These are phyloP conservation scores for Fistulinella prunicolor DNA, from an alignment of 768 basidiomycete species.

Conservation along the genomic window DNA sequence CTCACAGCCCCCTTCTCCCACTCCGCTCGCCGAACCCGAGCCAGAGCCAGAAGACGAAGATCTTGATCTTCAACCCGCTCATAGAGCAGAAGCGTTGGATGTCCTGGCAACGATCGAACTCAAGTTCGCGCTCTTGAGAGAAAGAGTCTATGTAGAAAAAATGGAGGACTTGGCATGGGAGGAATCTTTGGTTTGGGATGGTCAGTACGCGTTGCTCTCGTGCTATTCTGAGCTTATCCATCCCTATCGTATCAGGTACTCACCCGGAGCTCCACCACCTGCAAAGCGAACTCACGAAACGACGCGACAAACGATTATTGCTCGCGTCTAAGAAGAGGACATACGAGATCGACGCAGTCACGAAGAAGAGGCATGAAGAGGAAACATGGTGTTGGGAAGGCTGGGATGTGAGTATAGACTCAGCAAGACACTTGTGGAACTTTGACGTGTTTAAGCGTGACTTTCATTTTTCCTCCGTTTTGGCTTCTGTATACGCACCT, in stretches of 20 bases:
- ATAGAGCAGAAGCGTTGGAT: slow-evolving; percentile 85
- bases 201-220: slow-evolving; percentile 41
- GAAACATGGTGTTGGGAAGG: slow-evolving; percentile 82
- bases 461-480: slow-evolving; percentile 1
- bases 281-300: slow-evolving; percentile 70
- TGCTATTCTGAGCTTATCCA: neutral
- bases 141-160: slow-evolving; percentile 88
- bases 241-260: slow-evolving; percentile 48
- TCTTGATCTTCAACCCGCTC: slow-evolving; percentile 73
- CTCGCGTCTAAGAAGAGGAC: slow-evolving; percentile 73
- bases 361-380: slow-evolving; percentile 61
- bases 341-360: slow-evolving; percentile 62
- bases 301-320: slow-evolving; percentile 78
- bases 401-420: slow-evolving; percentile 69
- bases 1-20: slow-evolving; percentile 25
- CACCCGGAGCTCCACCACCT: slow-evolving; percentile 88
- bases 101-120: slow-evolving; percentile 88
- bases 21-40: slow-evolving; percentile 24
- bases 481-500: slow-evolving; percentile 1
- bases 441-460: neutral
- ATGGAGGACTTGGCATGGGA: slow-evolving; percentile 91
- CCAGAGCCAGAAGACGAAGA: slow-evolving; percentile 43
- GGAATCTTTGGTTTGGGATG: slow-evolving; percentile 72
- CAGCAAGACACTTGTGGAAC: neutral
- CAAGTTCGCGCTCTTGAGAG: slow-evolving; percentile 84